phyloP scores from a whole-genome alignment of 352 stramenopile species.

The Globisporangium echinulatum region DNA sequence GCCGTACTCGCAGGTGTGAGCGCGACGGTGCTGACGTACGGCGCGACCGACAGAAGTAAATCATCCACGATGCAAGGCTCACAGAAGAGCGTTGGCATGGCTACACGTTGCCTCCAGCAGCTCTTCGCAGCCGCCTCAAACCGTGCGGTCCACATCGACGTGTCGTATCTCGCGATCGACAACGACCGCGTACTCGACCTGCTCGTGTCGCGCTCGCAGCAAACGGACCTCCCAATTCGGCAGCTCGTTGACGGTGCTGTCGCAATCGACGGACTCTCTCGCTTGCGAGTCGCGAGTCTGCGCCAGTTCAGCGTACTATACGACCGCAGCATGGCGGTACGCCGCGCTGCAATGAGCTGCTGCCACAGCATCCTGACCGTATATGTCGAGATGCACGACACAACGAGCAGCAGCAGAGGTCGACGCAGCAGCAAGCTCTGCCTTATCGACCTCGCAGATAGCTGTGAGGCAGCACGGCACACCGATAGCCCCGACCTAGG shows the following conservation, averaged over 20 bases:
- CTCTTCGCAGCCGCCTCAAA: constrained; percentile 30
- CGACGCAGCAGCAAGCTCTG: constrained; percentile 26
- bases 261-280: neutral
- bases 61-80: constrained; percentile 65
- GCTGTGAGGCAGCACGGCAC: too few species aligned
- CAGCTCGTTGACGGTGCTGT: neutral
- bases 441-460: constrained; percentile 34
- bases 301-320: constrained; percentile 30
- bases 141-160: constrained; percentile 19
- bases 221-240: neutral
- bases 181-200: constrained; percentile 68
- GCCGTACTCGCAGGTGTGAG: constrained; percentile 37
- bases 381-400: constrained; percentile 17
- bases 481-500: neutral
- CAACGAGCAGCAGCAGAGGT: neutral
- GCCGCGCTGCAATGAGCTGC: constrained; percentile 36
- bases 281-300: constrained; percentile 16
- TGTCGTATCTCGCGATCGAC: constrained; percentile 86
- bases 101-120: constrained; percentile 31
- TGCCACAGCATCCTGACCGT: constrained; percentile 84
- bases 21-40: constrained; percentile 53
- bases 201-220: neutral
- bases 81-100: constrained; percentile 42
- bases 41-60: constrained; percentile 52
- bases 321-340: neutral